Evolutionary conservation across 352 stramenopile species (phyloP), one percentile per base, ranked within the genome.

Genomic region (Albugo candida): DNA sequence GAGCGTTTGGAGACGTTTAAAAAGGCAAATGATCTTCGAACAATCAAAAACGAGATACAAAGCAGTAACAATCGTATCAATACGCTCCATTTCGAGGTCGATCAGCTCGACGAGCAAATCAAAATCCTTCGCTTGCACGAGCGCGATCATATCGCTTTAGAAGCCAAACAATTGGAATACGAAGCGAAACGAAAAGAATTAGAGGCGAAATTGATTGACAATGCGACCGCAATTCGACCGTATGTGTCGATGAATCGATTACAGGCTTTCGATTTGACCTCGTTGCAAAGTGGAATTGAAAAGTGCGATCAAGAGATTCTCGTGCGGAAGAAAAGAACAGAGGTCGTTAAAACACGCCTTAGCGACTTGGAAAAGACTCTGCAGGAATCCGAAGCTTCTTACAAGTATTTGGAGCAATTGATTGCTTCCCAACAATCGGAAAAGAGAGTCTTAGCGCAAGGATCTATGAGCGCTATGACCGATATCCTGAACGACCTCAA

Each of bases 51-150:
- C 18, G 65, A 73, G 5, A 75, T 84, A 12, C 52, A 74, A 42
- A 45, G 36, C 13, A 51, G 72, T 1, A 67, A 68, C 42, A 61
- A 62, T 14, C 47, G 65, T 17, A 60, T 85, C 10, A 52, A 59
- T 49, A 57, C 67, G 31, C 54, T 60, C 2, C 75, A 60, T 17
- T 68, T 54, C 41, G 61, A 72, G 17, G 58, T 77, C 24, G 57
- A 55, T 0, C 37, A 60, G 20, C 54, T 92, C 21, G 57, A 72
- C 12, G 43, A 63, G 17, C 61, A 82, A 43, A 53, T 92, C n/a
- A 58, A 55, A 4, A 44, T 73, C n/a, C 48, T 91, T 16, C 67
- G 70, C 13, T 14, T 45, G 1, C 62, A 74, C 35, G 69, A 81
- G 36, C 35, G 45, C n/a, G 60, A 82, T 13, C 54, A 79, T 19